Base-by-base conservation (phyloP, 2,329 filamentous ascomycete species). In the Botrytis cinerea region DNA sequence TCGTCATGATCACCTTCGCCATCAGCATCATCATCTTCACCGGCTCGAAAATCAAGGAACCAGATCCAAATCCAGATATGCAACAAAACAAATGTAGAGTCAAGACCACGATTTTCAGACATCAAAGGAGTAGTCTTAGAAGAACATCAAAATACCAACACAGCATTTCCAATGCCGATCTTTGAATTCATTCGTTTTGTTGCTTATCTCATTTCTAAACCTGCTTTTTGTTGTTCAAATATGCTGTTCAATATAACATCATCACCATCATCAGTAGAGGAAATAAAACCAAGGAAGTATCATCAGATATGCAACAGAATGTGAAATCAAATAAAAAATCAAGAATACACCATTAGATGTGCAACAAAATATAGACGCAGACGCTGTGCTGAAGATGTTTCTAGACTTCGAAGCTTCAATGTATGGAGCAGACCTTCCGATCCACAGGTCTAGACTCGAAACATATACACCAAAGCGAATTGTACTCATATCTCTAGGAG, bases 281-380 rank as follows among this genome's bases (percentile, higher is more conserved):
- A 14, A 25, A 4, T 28, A 68, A 54, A 57, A 57, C 32, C 66
- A 68, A 68, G 66, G 66, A 68, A 68, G 1, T 6, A 32, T 18
- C n/a, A 57, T 43, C 25, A 68, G 64, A 57, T 46, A 57, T 43
- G 64, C 48, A 54, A 54, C 48, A 54, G 48, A 54, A 54, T 16
- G 2, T 16, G 25, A n/a, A 54, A n/a, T n/a, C 48, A 16, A 54
- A 54, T n/a, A n/a, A 16, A 54, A 54, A 57, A 57, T 22, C 46
- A 68, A 68, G 64, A 48, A 43, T 54, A 22, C 2, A 16, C 1
- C 35, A 28, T 43, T 18, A 68, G 48, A 68, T 35, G 43, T 32
- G 66, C 66, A 68, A 68, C 64, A 68, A 57, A 43, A 57, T 10
- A 22, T 57, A 12, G 20, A 7, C 7, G 16, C 43, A 12, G 12